phyloP scores from a whole-genome alignment of 148 eudicot genomes.

The Fagopyrum homotropicum region DNA sequence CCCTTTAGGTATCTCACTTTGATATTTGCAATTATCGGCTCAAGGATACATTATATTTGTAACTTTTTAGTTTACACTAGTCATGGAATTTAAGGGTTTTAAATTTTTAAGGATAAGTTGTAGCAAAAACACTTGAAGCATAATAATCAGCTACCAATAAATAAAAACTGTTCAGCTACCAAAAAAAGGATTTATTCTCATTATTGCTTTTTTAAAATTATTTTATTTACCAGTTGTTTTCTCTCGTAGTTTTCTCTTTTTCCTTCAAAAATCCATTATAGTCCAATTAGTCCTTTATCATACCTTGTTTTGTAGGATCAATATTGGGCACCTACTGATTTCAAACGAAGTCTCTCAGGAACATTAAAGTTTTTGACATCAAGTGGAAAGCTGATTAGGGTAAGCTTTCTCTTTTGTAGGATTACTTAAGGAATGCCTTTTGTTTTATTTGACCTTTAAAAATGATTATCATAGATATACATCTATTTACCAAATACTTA shows the following conservation, averaged over 20 bases:
- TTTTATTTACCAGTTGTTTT: not conserved
- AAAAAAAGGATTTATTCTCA: too few relatives aligned
- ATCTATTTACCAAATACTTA: not conserved
- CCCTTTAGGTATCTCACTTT: not conserved
- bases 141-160: not conserved
- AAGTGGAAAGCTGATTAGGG: conserved; percentile 82
- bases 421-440: not conserved
- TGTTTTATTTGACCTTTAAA: not conserved
- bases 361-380: conserved; percentile 79
- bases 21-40: not conserved
- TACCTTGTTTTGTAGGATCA: conserved; percentile 53
- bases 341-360: conserved; percentile 71
- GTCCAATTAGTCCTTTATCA: conserved; percentile 1
- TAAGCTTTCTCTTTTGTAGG: conserved; percentile 18
- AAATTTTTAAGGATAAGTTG: not conserved
- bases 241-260: not conserved
- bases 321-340: conserved; percentile 98
- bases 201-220: not conserved
- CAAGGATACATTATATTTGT: not conserved
- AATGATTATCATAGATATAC: not conserved
- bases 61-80: not conserved
- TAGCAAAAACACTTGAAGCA: not conserved
- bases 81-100: not conserved
- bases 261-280: not conserved
- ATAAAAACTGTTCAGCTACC: not conserved